phyloP scores from a whole-genome alignment of 1,139 yeast genomes.

The Blastobotrys apis region DNA sequence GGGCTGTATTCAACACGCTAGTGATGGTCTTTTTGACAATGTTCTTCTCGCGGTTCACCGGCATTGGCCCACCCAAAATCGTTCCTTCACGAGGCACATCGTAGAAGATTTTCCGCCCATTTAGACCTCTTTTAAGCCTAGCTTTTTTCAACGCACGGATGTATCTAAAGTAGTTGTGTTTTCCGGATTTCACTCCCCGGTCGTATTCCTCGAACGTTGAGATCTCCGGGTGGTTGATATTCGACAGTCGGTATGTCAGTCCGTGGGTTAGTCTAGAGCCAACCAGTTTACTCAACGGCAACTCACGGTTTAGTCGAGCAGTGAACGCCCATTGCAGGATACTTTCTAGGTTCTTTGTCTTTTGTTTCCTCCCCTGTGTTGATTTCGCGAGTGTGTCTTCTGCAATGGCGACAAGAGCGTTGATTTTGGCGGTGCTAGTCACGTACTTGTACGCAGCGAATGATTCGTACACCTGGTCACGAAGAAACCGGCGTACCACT shows the following conservation, averaged over 20 bases:
- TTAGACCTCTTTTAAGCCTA: conserved; percentile 15
- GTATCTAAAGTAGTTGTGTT: conserved; percentile 20
- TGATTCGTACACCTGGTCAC: conserved; percentile 19
- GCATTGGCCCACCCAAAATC: conserved; percentile 22
- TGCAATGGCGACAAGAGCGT: conserved; percentile 18
- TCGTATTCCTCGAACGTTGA: conserved; percentile 14
- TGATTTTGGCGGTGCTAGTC: conserved; percentile 15
- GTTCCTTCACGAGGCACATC: conserved; percentile 21
- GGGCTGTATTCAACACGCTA: conserved; percentile 16
- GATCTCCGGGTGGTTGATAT: conserved; percentile 19
- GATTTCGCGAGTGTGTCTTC: conserved; percentile 15
- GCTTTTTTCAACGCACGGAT: conserved; percentile 17
- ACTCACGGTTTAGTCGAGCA: conserved; percentile 18
- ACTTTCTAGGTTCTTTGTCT: conserved; percentile 15
- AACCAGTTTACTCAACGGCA: conserved; percentile 20
- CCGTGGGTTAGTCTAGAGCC: conserved; percentile 16
- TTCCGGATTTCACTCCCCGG: conserved; percentile 1
- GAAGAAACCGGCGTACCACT: conserved; percentile 22
- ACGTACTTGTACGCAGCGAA: conserved; percentile 24
- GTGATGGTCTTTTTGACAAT: conserved; percentile 17
- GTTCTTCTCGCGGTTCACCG: conserved; percentile 22
- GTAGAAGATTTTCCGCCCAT: conserved; percentile 22
- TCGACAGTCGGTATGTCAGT: conserved; percentile 16
- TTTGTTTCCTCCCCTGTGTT: conserved; percentile 16
- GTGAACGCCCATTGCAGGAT: conserved; percentile 20